Percentiles rank a stretch among this genome's conserved stretches.
These are phyloP conservation scores for Ophiorrhiza pumila DNA, from an alignment of 257 asterid genomes.

Conservation along the genomic window DNA sequence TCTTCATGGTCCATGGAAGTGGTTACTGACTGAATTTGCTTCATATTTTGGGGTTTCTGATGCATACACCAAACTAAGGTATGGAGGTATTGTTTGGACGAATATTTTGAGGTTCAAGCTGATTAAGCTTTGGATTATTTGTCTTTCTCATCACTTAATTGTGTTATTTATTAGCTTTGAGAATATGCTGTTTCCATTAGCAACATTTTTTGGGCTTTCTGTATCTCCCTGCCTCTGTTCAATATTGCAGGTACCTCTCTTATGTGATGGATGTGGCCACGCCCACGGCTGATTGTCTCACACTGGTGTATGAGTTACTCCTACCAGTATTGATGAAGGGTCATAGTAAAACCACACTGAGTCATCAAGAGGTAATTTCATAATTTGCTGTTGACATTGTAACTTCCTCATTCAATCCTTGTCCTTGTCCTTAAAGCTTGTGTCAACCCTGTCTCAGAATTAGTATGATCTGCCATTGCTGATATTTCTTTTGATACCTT, in stretches of 20 bases:
- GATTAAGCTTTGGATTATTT: constrained; percentile 1
- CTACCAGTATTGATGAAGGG: constrained; percentile 47
- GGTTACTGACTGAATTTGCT: constrained; percentile 51
- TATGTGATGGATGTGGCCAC: constrained; percentile 62
- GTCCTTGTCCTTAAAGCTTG: constrained; percentile 2
- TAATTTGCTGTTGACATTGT: neutral
- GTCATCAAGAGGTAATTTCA: constrained; percentile 50
- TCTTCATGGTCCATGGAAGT: constrained; percentile 52
- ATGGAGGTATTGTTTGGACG: neutral
- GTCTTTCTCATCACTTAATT: neutral
- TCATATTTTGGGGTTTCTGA: constrained; percentile 53
- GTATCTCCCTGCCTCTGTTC: constrained; percentile 6
- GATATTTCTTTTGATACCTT: constrained; percentile 7
- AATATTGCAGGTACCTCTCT: constrained; percentile 43
- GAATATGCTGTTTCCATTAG: too few relatives aligned
- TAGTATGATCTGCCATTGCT: neutral
- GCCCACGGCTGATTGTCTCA: constrained; percentile 51
- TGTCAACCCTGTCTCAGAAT: neutral
- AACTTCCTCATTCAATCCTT: neutral
- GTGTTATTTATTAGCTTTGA: neutral
- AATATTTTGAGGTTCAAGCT: constrained; percentile 12
- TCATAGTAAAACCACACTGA: constrained; percentile 35
- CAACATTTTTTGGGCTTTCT: neutral
- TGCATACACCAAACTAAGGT: constrained; percentile 55
- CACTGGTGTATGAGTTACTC: constrained; percentile 36